Conservation (phyloP, 1,284 basidiomycete genomes). For the Ustilago curta region DNA sequence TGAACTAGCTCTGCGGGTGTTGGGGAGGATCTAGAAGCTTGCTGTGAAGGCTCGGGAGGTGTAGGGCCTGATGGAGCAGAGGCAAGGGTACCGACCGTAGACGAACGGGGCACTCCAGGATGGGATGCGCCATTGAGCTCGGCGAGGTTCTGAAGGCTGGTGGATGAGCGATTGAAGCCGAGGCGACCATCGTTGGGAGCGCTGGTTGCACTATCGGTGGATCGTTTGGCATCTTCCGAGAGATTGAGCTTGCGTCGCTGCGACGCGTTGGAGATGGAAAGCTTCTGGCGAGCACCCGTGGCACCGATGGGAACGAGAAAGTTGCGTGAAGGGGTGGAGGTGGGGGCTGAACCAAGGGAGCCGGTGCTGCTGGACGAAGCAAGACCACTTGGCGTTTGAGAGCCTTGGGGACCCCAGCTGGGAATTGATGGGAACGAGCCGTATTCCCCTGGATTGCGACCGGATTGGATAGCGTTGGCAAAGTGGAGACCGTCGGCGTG, state of each 20-base stretch:
- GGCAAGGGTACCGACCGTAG: constrained; percentile 11
- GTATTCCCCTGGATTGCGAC: constrained; percentile 7
- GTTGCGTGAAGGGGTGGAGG: constrained; percentile 43
- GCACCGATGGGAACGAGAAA: constrained; percentile 63
- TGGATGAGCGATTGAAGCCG: constrained; percentile 27
- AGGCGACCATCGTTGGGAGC: background rate
- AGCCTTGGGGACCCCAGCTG: constrained; percentile 13
- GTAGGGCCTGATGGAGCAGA: background rate
- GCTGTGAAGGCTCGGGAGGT: background rate
- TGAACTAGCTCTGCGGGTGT: constrained; percentile 34
- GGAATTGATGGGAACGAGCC: constrained; percentile 25
- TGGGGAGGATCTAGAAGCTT: constrained; percentile 1
- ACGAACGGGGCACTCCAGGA: constrained; percentile 19
- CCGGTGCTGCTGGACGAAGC: constrained; percentile 22
- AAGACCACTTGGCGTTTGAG: constrained; percentile 9
- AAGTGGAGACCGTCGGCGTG: constrained; percentile 28
- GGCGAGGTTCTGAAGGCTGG: constrained; percentile 21
- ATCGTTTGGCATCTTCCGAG: constrained; percentile 37
- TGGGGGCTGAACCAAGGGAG: constrained; percentile 18
- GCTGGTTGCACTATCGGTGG: constrained; percentile 7
- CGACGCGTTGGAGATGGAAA: constrained; percentile 56
- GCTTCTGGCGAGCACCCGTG: constrained; percentile 62
- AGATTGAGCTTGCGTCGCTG: constrained; percentile 44
- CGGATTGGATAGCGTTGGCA: constrained; percentile 7
- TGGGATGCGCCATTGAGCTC: background rate